phyloP scores from a whole-genome alignment of 495 filamentous ascomycete genomes.

The Glonium stellatum region DNA sequence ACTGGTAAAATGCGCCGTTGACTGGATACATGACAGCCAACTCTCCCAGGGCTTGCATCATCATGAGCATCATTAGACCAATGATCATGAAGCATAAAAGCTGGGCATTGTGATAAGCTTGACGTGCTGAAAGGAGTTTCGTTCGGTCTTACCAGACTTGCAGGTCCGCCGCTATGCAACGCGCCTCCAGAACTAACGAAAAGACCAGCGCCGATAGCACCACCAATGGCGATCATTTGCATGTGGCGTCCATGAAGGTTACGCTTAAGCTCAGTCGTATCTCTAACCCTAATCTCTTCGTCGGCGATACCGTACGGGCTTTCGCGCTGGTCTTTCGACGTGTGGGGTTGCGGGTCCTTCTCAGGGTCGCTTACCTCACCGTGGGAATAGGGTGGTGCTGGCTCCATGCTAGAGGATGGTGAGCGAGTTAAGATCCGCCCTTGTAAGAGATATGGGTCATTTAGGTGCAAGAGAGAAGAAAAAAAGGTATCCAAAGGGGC shows the following conservation, averaged over 20 bases:
- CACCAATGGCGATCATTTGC: conserved; percentile 33
- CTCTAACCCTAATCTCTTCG: conserved; percentile 2
- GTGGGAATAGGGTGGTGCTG: too few species aligned
- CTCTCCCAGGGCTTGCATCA: conserved; percentile 61
- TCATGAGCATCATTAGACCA: conserved; percentile 45
- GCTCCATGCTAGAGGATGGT: too few species aligned
- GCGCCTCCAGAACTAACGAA: conserved; percentile 34
- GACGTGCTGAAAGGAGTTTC: background rate
- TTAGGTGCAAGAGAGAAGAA: background rate
- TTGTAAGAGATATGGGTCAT: background rate
- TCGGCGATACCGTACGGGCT: conserved; percentile 7
- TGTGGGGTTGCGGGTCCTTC: conserved; percentile 11
- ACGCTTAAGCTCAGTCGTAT: conserved; percentile 15
- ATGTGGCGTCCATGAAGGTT: conserved; percentile 23
- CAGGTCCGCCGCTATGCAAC: conserved; percentile 26
- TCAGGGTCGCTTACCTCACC: conserved; percentile 12
- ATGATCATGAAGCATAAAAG: conserved; percentile 47
- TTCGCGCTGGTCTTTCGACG: conserved; percentile 12
- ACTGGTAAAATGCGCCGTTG: conserved; percentile 54
- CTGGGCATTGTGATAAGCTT: conserved; percentile 21
- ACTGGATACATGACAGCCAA: conserved; percentile 63
- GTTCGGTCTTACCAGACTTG: conserved; percentile 23
- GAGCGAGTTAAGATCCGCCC: background rate
- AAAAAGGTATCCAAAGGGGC: background rate
- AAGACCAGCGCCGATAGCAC: conserved; percentile 36